phyloP scores from a whole-genome alignment of 2,329 filamentous ascomycete species.

The Stachybotrys elegans region DNA sequence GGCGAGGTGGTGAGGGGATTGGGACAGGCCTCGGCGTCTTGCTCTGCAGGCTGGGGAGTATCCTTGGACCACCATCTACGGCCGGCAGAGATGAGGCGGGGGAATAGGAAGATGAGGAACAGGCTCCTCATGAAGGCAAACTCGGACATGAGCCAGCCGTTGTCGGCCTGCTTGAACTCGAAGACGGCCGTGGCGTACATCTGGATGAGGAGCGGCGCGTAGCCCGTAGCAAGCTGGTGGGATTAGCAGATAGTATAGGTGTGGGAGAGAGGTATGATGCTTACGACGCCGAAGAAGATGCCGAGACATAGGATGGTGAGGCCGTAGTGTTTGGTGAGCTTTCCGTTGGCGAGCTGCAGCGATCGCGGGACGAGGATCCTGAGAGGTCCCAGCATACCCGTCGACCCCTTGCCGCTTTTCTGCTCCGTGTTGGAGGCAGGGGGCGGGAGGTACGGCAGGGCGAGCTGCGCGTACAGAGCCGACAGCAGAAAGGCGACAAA shows the following conservation, averaged over 20 bases:
- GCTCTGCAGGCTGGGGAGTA: background rate
- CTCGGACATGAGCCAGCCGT: conserved; percentile 52
- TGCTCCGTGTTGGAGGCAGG: conserved; percentile 28
- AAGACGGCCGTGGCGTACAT: conserved; percentile 54
- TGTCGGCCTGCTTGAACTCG: conserved; percentile 49
- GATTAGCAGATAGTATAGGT: background rate
- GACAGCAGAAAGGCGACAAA: conserved; percentile 49
- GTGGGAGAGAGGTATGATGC: too few relatives aligned
- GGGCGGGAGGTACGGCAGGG: conserved; percentile 46
- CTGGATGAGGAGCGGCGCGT: conserved; percentile 57
- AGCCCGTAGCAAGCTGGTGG: conserved; percentile 56
- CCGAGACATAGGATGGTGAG: conserved; percentile 59
- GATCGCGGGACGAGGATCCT: conserved; percentile 55
- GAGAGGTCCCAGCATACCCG: conserved; percentile 58
- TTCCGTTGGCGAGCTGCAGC: conserved; percentile 46
- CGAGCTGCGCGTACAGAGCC: conserved; percentile 33
- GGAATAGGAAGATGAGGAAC: conserved; percentile 51
- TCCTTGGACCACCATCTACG: conserved; percentile 13
- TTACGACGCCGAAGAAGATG: conserved; percentile 60
- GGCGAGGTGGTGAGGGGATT: conserved; percentile 28
- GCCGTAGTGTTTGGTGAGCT: conserved; percentile 51
- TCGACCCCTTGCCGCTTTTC: conserved; percentile 22
- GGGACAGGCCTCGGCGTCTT: conserved; percentile 8
- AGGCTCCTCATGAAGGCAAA: conserved; percentile 49
- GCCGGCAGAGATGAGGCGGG: conserved; percentile 45